Base-by-base conservation (phyloP, 345 rosid genomes). In the Tarenaya hassleriana region DNA sequence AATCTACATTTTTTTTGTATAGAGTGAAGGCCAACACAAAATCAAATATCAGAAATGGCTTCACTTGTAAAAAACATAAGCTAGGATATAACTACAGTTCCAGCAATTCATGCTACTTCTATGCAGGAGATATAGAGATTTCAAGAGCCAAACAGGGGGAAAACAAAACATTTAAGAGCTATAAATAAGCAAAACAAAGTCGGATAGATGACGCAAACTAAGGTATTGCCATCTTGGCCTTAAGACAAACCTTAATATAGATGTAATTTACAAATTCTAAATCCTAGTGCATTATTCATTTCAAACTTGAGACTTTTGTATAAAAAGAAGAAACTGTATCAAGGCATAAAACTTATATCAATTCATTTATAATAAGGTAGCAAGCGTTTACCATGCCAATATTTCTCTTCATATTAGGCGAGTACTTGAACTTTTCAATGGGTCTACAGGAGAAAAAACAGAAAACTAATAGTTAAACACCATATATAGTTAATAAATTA, bases 371-470 rank as follows among this genome's bases (percentile, higher is more conserved):
- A 31, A 38, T 61, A 52, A 55, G 41, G 29, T 41, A 63, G 59
- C 34, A 58, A 62, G 54, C 59, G 40, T 71, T 52, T 78, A 90
- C 97, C 96, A 90, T 86, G 76, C 97, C 97, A n/a, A 90, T 84
- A 64, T 77, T 77, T 66, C 84, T 90, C 85, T 90, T 90, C 97
- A 84, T 86, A 70, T 90, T 90, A 50, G 97, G 83, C 41, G 82
- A 75, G 61, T 90, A 86, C 67, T 80, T 84, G 56, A 90, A 75
- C 80, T 84, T 90, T 56, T 86, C 94, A 71, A 84, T 66, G 51
- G 97, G 97, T 73, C 97, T 90, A 82, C 70, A 83, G 56, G 47
- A 62, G 70, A 62, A 33, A 55, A 60, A 58, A 34, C 37, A 32
- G 44, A 56, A 16, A 27, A 35, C 15, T 17, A 35, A 31, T 12